Evolutionary conservation across 768 basidiomycete species (phyloP).

Genomic region (Pleurotus sapidus): DNA sequence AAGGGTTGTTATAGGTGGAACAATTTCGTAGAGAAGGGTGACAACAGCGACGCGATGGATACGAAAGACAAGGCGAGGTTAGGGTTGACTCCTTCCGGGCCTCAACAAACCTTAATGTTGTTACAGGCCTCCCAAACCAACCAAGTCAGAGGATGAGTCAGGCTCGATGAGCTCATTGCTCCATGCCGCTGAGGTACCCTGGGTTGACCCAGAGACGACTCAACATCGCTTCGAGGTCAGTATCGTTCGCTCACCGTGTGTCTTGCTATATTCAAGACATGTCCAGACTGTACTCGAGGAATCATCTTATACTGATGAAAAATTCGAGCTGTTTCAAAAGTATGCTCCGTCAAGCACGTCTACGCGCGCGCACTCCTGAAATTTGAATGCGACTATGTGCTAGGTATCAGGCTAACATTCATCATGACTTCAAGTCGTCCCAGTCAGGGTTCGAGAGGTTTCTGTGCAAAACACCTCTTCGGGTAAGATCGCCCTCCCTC

Average conservation of each 20-base stretch:
- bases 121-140: no score
- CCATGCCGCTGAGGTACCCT: constrained; percentile 51
- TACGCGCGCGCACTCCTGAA: no score
- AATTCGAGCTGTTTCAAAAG: constrained; percentile 51
- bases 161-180: constrained; percentile 48
- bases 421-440: constrained; percentile 58
- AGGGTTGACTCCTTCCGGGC: neutral
- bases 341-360: neutral
- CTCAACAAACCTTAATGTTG: no score
- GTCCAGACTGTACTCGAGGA: constrained; percentile 71
- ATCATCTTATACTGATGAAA: constrained; percentile 75
- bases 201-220: constrained; percentile 20
- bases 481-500: constrained; percentile 32
- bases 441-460: constrained; percentile 64
- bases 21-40: neutral
- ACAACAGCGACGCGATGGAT: constrained; percentile 31
- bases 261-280: neutral
- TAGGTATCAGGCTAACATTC: constrained; percentile 77
- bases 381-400: constrained; percentile 32
- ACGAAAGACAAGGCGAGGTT: constrained; percentile 25
- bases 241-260: neutral
- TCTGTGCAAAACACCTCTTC: constrained; percentile 74
- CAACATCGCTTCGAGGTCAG: constrained; percentile 63
- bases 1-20: constrained; percentile 56
- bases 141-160: constrained; percentile 11